Base-by-base conservation (phyloP, 176 grass and related monocot genomes). In the Oryza officinalis region DNA sequence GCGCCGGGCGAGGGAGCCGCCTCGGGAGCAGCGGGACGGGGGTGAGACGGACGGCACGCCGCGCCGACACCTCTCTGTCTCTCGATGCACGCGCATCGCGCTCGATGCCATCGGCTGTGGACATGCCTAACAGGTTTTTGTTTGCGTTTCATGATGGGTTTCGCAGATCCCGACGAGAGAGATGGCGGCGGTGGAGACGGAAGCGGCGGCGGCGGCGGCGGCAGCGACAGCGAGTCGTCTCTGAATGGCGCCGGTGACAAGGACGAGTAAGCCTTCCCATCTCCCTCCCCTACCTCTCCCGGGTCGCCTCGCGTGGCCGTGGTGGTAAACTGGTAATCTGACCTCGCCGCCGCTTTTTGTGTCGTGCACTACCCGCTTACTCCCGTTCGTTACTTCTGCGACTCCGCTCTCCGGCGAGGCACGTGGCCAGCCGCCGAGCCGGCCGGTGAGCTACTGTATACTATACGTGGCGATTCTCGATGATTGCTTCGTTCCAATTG, bases 161-260 rank as follows among this genome's bases (percentile, higher is more conserved):
- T 47, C 49, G 75, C 88, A 90, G 88, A 87, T 90, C 80, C 80
- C n/a, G 38, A 72, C 3, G 86, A 69, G 22, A 69, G 47, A 20
- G 87, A 44, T 22, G 60, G 60, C 45, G 5, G n/a, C 17, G 59
- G 59, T 1, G 86, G 65, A 10, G 82, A 50, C 26, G 60, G 75
- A 54, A 38, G 22, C 47, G 81, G 81, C 13, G 75, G 47, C 47
- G 81, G 81, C 13, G 75, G 47, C 52, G 83, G 47, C 74, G 13
- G 27, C 76, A 15, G 27, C 76, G 66, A 22, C 59, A 65, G 79
- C 31, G 80, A 81, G 44, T 92, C 84, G 59, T 78, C 87, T 40
- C 22, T 27, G 37, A 84, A 49, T 71, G 76, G 73, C 76, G 76
- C 76, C 82, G 71, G 73, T 67, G 63, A 66, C 54, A 80, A 84